These are phyloP conservation scores for Epichloe amarillans DNA, from an alignment of 2,329 filamentous ascomycete genomes.

Conservation along the genomic window DNA sequence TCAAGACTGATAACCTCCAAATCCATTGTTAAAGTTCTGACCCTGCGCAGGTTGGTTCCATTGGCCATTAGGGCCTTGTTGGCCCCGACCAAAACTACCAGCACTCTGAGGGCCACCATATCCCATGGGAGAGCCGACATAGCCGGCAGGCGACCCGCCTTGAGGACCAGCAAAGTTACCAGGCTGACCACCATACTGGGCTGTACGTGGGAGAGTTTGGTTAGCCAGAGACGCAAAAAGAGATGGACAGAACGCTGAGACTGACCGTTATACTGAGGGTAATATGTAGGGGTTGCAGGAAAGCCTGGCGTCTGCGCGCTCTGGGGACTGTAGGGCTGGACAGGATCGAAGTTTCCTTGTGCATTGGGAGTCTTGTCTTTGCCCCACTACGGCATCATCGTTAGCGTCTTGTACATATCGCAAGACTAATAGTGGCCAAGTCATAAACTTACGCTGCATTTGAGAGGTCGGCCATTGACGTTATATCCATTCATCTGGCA, in stretches of 20 bases:
- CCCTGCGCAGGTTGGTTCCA: conserved; percentile 39
- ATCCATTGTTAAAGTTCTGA: conserved; percentile 48
- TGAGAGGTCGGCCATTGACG: conserved; percentile 89
- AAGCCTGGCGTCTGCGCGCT: conserved; percentile 60
- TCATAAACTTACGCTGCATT: conserved; percentile 78
- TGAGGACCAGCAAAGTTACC: conserved; percentile 51
- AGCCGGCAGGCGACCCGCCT: conserved; percentile 47
- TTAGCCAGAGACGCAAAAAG: conserved; percentile 4
- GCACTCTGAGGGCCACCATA: conserved; percentile 63
- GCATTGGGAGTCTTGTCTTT: conserved; percentile 88
- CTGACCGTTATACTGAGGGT: conserved; percentile 84
- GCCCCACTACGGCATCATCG: conserved; percentile 58
- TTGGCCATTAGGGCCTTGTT: conserved; percentile 42
- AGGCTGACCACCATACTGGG: conserved; percentile 51
- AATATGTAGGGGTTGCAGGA: conserved; percentile 73
- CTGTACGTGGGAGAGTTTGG: conserved; percentile 14
- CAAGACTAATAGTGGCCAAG: conserved; percentile 11
- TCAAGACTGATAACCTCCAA: conserved; percentile 50
- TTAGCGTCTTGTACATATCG: neutral
- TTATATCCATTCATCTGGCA: conserved; percentile 97
- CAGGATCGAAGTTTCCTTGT: conserved; percentile 56
- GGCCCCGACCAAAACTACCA: conserved; percentile 73
- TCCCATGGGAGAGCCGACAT: conserved; percentile 54
- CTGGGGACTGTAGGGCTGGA: conserved; percentile 57
- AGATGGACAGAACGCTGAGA: conserved; percentile 9